Base-by-base conservation (phyloP, 768 basidiomycete genomes). In the Cystobasidiopsis lactophilus region DNA sequence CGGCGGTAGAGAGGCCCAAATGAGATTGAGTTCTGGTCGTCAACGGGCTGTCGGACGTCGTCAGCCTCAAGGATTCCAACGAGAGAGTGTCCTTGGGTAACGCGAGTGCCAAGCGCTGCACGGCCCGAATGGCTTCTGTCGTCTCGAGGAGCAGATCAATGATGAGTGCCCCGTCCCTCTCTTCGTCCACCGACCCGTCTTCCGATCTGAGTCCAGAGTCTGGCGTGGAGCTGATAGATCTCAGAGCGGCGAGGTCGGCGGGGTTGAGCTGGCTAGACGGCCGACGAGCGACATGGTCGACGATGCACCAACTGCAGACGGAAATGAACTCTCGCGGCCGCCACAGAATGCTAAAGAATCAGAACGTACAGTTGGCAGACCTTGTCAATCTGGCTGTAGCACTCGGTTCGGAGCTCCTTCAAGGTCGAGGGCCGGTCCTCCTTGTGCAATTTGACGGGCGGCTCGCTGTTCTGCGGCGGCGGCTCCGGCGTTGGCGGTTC, bases 31-130 rank as follows among this genome's bases (percentile, higher is more conserved):
- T 13, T 29, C 45, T 4, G 9, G 45, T 27, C 14, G 45, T 47
- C 24, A 47, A 30, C 11, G 41, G 41, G 9, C 9, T 9, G 26
- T 43, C 45, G 45, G 23, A 24, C 21, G 30, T 9, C 19, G 41
- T 9, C 11, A 43, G 41, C 14, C 24, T 27, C 14, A 30, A 29
- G 26, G 4, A 14, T 24, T 27, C 24, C 45, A 30, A 26, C 10
- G 33, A 2, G 1, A 52, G 51, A n/a, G 44, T 44, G 40, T 52
- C 81, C 61, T 85, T 78, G 0, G 84, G 85, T 14, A 88, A 74
- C 0, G 80, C 77, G 30, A 88, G 69, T 19, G 86, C 69, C 64
- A 86, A 88, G 64, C 83, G 83, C 13, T 85, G 75, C 30, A 84
- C 80, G 14, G 79, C 78, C 31, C 86, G 77, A 44, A 93, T 77